Evolutionary conservation across 805 yeast species (phyloP).

Genomic region (Starmerella lactis-condensi): DNA sequence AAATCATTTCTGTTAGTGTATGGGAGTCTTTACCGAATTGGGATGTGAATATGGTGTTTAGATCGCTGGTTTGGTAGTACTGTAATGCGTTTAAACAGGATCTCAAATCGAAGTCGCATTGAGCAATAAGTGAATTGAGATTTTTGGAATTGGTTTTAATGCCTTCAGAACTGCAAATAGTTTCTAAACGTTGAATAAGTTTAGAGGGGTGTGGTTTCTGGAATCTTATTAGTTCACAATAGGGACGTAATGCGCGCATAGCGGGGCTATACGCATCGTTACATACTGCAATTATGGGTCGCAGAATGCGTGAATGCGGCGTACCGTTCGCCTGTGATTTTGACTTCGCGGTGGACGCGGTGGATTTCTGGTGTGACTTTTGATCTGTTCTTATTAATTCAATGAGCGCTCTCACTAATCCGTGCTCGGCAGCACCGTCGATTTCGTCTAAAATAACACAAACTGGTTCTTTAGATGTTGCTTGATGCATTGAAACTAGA

Average conservation of each 20-base stretch:
- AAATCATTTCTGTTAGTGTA: conserved; percentile 40
- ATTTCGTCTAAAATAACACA: conserved; percentile 79
- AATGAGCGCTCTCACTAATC: conserved; percentile 19
- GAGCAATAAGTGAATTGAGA: conserved; percentile 45
- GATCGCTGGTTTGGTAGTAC: conserved; percentile 25
- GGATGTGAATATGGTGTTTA: conserved; percentile 37
- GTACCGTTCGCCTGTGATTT: too few species aligned
- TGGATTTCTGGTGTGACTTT: too few species aligned
- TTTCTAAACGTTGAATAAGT: conserved; percentile 31
- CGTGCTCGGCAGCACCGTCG: conserved; percentile 57
- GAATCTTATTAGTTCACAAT: conserved; percentile 54
- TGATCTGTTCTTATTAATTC: too few species aligned
- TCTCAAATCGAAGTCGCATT: conserved; percentile 67
- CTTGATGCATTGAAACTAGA: conserved; percentile 35
- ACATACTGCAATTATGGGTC: conserved; percentile 87
- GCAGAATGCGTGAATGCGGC: too few species aligned
- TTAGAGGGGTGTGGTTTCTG: conserved; percentile 36
- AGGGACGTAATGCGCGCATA: conserved; percentile 53
- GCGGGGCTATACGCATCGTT: conserved; percentile 67
- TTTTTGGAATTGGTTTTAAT: conserved; percentile 31
- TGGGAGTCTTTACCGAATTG: conserved; percentile 39
- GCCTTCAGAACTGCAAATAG: conserved; percentile 38
- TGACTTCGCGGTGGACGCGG: too few species aligned
- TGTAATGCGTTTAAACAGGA: conserved; percentile 72
- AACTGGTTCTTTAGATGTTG: conserved; percentile 42